A percentile compares a stretch with the other conserved stretches of the same genome.
Conservation (phyloP, 352 stramenopile genomes). For the Phytopythium aichiense region DNA sequence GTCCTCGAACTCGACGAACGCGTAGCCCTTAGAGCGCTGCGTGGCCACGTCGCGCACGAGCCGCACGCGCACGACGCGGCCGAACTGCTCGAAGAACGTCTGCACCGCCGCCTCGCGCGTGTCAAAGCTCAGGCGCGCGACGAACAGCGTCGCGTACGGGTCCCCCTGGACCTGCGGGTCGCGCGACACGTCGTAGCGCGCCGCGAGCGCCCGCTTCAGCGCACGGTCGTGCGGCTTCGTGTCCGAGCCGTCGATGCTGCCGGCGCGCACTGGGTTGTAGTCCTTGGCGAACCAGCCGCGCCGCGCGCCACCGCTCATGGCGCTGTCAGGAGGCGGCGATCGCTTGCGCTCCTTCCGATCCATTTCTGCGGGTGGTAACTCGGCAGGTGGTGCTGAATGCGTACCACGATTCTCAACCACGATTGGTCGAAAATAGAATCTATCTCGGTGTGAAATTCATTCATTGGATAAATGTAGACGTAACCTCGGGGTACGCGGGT, state of each 20-base stretch:
- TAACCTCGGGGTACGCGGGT: neutral
- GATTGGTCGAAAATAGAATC: too few relatives aligned
- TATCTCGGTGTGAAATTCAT: neutral
- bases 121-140: slow-evolving; percentile 50
- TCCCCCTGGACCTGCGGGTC: slow-evolving; percentile 67
- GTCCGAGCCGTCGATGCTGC: slow-evolving; percentile 72
- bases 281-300: slow-evolving; percentile 58
- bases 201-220: slow-evolving; percentile 39
- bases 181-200: slow-evolving; percentile 43
- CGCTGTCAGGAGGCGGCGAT: neutral
- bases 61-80: slow-evolving; percentile 40
- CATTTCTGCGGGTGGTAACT: neutral
- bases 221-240: slow-evolving; percentile 59
- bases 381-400: too few relatives aligned
- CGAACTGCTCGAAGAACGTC: slow-evolving; percentile 42
- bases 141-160: slow-evolving; percentile 66
- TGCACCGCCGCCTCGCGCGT: slow-evolving; percentile 52
- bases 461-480: slow-evolving; percentile 9
- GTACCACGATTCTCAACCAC: too few relatives aligned
- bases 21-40: slow-evolving; percentile 66
- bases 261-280: slow-evolving; percentile 63
- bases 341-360: neutral
- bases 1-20: slow-evolving; percentile 68
- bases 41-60: slow-evolving; percentile 67
- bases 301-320: neutral